Percentiles rank a stretch among this genome's conserved stretches.
These are phyloP conservation scores for Hyphopichia khmerensis DNA, from an alignment of 1,139 yeast genomes.

Conservation along the genomic window DNA sequence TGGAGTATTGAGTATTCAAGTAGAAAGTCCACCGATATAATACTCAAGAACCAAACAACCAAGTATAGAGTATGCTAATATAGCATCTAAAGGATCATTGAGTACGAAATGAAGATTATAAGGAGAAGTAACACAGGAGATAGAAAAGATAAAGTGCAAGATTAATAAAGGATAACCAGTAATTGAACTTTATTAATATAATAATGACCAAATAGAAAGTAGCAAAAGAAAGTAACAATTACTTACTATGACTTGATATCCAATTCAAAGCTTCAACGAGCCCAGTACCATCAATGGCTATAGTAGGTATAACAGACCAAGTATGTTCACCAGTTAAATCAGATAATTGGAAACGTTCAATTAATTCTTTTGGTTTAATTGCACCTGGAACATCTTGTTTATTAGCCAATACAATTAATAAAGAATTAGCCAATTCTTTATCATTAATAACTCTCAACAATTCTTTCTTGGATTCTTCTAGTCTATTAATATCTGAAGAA, in stretches of 20 bases:
- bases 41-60: no score
- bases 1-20: no score
- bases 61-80: no score
- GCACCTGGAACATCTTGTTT: constrained; percentile 79
- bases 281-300: constrained; percentile 75
- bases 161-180: neutral
- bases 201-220: constrained; percentile 1
- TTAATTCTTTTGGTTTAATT: constrained; percentile 63
- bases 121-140: neutral
- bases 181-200: constrained; percentile 1
- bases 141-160: neutral
- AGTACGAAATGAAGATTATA: neutral
- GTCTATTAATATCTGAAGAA: constrained; percentile 67
- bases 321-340: constrained; percentile 55
- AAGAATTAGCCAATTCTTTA: constrained; percentile 77
- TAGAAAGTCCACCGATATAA: no score
- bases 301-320: constrained; percentile 77
- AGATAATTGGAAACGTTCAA: constrained; percentile 56
- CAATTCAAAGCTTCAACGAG: constrained; percentile 72
- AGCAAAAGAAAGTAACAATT: constrained; percentile 8
- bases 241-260: constrained; percentile 62
- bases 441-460: constrained; percentile 73
- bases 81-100: no score
- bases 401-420: constrained; percentile 83
- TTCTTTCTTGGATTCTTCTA: constrained; percentile 79